Conservation (phyloP, 2,329 filamentous ascomycete species). For the Diaporthe eres region DNA sequence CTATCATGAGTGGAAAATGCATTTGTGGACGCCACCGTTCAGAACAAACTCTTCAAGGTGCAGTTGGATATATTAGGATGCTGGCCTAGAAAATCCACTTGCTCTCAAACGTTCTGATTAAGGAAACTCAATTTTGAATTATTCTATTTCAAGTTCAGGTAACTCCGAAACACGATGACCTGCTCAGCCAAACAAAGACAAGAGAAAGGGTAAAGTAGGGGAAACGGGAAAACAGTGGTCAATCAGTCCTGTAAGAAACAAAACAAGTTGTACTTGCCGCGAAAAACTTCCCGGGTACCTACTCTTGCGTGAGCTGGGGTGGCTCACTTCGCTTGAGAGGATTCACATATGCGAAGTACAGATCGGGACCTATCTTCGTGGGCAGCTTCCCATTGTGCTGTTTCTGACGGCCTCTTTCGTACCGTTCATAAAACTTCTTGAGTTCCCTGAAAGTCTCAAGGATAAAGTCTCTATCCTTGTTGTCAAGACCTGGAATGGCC, state of each 20-base stretch:
- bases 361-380: not conserved
- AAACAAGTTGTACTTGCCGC: not conserved
- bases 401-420: not conserved
- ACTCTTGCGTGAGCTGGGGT: no score
- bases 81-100: not conserved
- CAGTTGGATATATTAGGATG: not conserved
- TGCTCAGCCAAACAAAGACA: not conserved
- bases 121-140: not conserved
- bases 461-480: not conserved
- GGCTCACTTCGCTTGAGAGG: not conserved
- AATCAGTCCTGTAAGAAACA: not conserved
- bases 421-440: not conserved
- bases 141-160: not conserved
- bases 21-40: not conserved
- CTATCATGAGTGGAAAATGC: not conserved
- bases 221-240: not conserved
- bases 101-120: no score
- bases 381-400: rapidly evolving
- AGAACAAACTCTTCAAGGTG: not conserved
- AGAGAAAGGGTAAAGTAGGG: not conserved
- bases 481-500: not conserved
- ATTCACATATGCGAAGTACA: not conserved
- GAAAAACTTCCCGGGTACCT: not conserved
- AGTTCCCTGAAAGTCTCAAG: not conserved
- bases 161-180: not conserved